Evolutionary conservation across 495 filamentous ascomycete species (phyloP).

Genomic region (Immersiella caudata): DNA sequence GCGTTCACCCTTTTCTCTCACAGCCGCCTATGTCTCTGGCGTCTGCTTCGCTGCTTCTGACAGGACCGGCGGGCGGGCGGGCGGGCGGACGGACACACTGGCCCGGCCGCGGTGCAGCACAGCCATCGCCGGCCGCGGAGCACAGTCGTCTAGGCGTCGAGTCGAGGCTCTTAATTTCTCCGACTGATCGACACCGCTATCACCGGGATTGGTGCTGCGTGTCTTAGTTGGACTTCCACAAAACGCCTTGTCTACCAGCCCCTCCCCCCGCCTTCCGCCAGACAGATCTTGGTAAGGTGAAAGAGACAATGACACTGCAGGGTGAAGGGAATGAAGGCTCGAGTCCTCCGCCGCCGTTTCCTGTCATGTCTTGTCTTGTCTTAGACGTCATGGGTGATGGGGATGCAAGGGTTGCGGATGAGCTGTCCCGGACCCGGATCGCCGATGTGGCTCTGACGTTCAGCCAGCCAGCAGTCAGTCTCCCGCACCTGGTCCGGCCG

Average conservation of each 20-base stretch:
- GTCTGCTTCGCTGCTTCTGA: too few species aligned
- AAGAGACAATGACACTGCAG: neutral
- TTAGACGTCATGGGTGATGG: neutral
- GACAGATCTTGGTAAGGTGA: neutral
- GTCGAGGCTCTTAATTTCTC: conserved; percentile 13
- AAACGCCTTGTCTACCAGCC: neutral
- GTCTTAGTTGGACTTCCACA: neutral
- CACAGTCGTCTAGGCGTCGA: neutral
- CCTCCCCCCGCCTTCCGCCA: neutral
- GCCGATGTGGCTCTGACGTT: neutral
- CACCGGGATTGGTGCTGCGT: neutral
- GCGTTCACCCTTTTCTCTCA: neutral
- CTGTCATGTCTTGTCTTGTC: neutral
- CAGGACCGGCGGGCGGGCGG: too few species aligned
- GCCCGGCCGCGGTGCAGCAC: neutral
- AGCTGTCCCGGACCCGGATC: neutral
- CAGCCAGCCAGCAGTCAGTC: neutral
- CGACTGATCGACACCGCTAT: conserved; percentile 14
- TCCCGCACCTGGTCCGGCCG: neutral
- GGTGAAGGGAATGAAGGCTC: neutral
- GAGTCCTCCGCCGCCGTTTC: too few species aligned
- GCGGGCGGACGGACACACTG: neutral
- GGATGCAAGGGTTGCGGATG: too few species aligned
- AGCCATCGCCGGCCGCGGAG: neutral
- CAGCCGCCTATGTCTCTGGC: neutral